phyloP scores from a whole-genome alignment of 176 grass and related monocot genomes.

The Carex parvula region DNA sequence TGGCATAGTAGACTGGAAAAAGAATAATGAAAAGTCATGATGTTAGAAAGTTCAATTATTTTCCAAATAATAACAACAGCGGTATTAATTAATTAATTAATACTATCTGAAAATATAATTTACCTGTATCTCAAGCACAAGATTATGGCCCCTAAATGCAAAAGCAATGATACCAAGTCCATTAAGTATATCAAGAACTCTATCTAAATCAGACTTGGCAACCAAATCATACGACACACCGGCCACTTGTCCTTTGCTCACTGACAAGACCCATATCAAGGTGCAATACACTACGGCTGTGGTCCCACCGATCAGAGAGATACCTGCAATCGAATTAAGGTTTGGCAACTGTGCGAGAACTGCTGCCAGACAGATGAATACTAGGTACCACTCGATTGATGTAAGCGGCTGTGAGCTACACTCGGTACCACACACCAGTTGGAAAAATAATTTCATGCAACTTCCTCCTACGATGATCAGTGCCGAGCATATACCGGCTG shows the following conservation, averaged over 20 bases:
- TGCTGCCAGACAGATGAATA: constrained; percentile 68
- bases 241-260: constrained; percentile 55
- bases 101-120: neutral
- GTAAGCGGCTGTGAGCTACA: constrained; percentile 54
- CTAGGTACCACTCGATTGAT: constrained; percentile 86
- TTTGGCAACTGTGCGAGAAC: constrained; percentile 85
- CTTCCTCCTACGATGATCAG: constrained; percentile 77
- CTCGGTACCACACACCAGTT: constrained; percentile 44
- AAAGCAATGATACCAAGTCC: constrained; percentile 93
- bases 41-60: neutral
- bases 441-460: constrained; percentile 75
- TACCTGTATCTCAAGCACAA: constrained; percentile 89
- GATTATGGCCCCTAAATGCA: constrained; percentile 91
- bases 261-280: constrained; percentile 77
- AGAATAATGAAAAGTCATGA: neutral
- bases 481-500: constrained; percentile 81
- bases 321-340: constrained; percentile 93
- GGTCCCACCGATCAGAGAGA: constrained; percentile 60
- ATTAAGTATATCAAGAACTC: constrained; percentile 44
- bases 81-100: too few relatives aligned
- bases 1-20: constrained; percentile 80
- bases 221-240: constrained; percentile 56
- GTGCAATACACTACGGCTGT: constrained; percentile 83
- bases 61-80: neutral
- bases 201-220: constrained; percentile 37